Evolutionary conservation across 192 early-diverging fungal species (phyloP), one percentile per base, ranked within the genome.

Genomic region (Coemansia sp.): DNA sequence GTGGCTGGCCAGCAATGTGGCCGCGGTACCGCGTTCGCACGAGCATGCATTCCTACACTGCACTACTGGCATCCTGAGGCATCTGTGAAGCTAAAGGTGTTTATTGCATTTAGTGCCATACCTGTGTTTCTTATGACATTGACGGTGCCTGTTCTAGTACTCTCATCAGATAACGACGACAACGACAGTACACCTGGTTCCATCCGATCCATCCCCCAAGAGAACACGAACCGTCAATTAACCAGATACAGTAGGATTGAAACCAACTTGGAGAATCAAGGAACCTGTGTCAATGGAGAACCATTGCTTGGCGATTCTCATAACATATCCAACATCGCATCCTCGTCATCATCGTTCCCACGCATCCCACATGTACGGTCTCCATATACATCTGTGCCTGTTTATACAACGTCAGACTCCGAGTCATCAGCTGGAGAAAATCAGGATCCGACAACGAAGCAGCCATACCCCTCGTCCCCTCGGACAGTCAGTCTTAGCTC

Each of bases 101-200:
- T 84, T 61, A 73, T 84, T 63, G 73, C 67, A 12, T 66, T 68
- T 26, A 75, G 72, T 30, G 77, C 77, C 2, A 23, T 84, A 10
- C 81, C 82, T 16, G 78, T 84, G 26, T 64, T 84, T n/a, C 36
- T 74, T 4, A 53, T 84, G 24, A 80, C 82, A 18, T 52, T 76
- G 18, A 84, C 82, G 0, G 78, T 84, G 0, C 82, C 82, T 20
- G 82, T 84, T 1, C 36, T 74, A 6, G 16, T 65, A 20, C 55
- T 35, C 36, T 12, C 57, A 5, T 68, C 72, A 35, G 57, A 52
- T 11, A 33, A 41, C 35, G 33, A 26, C 33, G 49, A 18, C 5
- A 53, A 36, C n/a, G 6, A 43, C 21, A 38, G 35, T 59, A 39
- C 57, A 21, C 18, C 57, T 8, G n/a, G 35, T 9, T 59, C 57